Conservation (phyloP, 306 rosid species). For the Trichosanthes truncata region DNA sequence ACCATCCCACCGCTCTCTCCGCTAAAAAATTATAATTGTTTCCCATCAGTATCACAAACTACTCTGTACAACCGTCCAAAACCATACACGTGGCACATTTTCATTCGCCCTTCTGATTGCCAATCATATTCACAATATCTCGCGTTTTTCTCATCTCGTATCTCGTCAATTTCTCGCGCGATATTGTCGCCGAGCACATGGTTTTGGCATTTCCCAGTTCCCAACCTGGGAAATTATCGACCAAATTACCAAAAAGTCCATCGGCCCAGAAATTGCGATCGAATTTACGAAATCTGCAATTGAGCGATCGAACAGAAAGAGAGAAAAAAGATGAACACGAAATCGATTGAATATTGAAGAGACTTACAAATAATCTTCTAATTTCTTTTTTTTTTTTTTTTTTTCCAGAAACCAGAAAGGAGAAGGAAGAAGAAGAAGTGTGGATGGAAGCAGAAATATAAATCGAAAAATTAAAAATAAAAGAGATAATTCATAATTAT, state of each 20-base stretch:
- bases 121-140: background rate
- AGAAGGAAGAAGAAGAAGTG: background rate
- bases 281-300: background rate
- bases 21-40: background rate
- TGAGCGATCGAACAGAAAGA: background rate
- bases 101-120: background rate
- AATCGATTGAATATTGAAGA: conserved; percentile 10
- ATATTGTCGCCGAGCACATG: background rate
- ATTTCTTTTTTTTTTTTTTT: background rate
- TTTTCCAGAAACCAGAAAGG: conserved; percentile 11
- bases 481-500: conserved; percentile 34
- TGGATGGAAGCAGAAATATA: background rate
- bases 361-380: conserved; percentile 27
- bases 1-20: background rate
- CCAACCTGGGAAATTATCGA: background rate
- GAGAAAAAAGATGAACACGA: background rate
- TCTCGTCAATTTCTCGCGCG: background rate
- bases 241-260: background rate
- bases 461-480: conserved; percentile 15
- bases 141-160: background rate
- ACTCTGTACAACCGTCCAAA: background rate
- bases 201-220: background rate
- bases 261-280: background rate
- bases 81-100: background rate
- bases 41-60: background rate